A percentile compares a stretch with the other conserved stretches of the same genome.
These are phyloP conservation scores for Cercospora janseana DNA, from an alignment of 2,329 filamentous ascomycete genomes.

Conservation along the genomic window DNA sequence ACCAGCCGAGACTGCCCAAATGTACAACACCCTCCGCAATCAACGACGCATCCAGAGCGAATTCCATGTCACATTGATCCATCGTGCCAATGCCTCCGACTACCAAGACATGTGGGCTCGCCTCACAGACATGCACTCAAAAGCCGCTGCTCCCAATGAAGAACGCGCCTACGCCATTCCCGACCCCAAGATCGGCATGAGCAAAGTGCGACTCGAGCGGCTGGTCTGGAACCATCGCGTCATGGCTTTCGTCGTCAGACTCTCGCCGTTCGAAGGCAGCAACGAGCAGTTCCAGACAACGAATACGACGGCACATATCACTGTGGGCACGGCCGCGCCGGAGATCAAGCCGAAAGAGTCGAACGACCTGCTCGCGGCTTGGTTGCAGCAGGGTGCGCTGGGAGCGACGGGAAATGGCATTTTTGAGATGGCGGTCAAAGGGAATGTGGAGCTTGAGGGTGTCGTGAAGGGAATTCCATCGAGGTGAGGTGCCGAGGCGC, in stretches of 20 bases:
- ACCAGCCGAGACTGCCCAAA: conserved; percentile 55
- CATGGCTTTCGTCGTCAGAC: conserved; percentile 85
- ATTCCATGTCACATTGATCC: conserved; percentile 94
- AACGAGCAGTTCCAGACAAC: conserved; percentile 60
- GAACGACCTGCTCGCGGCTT: conserved; percentile 75
- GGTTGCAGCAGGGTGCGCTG: conserved; percentile 61
- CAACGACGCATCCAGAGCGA: conserved; percentile 72
- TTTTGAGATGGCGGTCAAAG: conserved; percentile 53
- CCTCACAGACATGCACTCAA: conserved; percentile 61
- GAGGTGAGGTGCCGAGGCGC: conserved; percentile 19
- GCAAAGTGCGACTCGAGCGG: conserved; percentile 61
- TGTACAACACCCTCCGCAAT: conserved; percentile 74
- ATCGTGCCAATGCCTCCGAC: conserved; percentile 63
- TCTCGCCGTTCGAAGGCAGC: conserved; percentile 49
- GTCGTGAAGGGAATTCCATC: conserved; percentile 52
- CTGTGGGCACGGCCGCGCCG: conserved; percentile 73
- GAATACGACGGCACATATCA: conserved; percentile 82
- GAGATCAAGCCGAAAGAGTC: conserved; percentile 89
- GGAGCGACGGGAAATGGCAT: conserved; percentile 52
- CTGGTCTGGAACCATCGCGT: conserved; percentile 81
- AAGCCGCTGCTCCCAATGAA: conserved; percentile 35
- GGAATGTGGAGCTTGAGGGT: conserved; percentile 56
- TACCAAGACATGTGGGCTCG: conserved; percentile 71
- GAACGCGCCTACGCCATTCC: conserved; percentile 40
- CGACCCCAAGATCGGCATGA: conserved; percentile 60